A percentile compares a stretch with the other conserved stretches of the same genome.
These are phyloP conservation scores for Leccinum olivaceopallidum DNA, from an alignment of 768 basidiomycete species.

Conservation along the genomic window DNA sequence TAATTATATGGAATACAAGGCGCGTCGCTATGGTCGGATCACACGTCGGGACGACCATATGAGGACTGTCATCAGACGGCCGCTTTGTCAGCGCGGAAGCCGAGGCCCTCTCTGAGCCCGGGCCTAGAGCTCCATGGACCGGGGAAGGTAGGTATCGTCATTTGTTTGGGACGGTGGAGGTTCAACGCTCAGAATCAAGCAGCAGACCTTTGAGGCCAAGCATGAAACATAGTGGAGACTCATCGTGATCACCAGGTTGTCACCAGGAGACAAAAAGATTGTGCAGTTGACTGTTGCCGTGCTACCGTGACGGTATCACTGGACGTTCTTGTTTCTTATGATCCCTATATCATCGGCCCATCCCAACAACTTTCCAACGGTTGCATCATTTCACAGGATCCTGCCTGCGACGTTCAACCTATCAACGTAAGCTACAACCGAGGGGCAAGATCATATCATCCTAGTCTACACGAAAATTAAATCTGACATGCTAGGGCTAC, in stretches of 20 bases:
- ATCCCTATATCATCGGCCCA: background rate
- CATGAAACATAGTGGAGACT: conserved; percentile 7
- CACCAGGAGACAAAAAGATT: background rate
- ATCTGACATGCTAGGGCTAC: conserved; percentile 22
- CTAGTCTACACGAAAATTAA: conserved; percentile 5
- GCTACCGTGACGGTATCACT: background rate
- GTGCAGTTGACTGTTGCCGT: conserved; percentile 2
- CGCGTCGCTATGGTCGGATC: conserved; percentile 2
- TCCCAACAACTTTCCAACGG: background rate
- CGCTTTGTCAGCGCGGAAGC: background rate
- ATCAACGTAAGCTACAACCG: conserved; percentile 18
- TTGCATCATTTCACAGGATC: background rate
- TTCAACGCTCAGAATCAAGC: conserved; percentile 8
- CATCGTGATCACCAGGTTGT: background rate
- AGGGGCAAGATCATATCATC: background rate
- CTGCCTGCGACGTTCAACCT: background rate
- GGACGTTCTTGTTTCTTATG: background rate
- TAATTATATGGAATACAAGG: conserved; percentile 25
- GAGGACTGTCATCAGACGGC: background rate
- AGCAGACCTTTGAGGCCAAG: conserved; percentile 2
- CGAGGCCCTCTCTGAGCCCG: background rate
- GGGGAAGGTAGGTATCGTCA: background rate
- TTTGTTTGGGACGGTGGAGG: conserved; percentile 9
- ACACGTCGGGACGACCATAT: background rate
- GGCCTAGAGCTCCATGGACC: too few relatives aligned